Base-by-base conservation (phyloP, 2,329 filamentous ascomycete species). In the Didymellaceae sp. region DNA sequence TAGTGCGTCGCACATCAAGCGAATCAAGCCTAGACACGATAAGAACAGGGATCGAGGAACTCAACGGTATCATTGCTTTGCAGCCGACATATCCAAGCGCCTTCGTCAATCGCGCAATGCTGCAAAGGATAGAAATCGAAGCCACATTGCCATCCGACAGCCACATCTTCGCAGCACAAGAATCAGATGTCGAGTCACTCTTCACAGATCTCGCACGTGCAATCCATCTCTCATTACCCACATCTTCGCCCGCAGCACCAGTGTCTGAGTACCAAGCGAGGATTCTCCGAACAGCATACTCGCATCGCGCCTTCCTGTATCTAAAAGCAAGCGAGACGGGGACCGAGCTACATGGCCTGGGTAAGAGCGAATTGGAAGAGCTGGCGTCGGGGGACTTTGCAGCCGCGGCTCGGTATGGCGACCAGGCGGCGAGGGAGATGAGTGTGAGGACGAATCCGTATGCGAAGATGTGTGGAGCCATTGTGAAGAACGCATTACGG, bases 41-140 rank as follows among this genome's bases (percentile, higher is more conserved):
- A 26, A 49, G 62, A 5, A 37, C 50, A 10, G 65, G 61, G 14
- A 57, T 68, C 3, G 18, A 21, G 8, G 71, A 75, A 5, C 75
- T 92, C 5, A 78, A 80, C 22, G 66, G 71, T 2, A 76, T 91
- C 24, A 82, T 91, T 31, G 63, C 75, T 2, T 72, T 81, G 18
- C 68, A 84, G 44, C 86, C 88, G 3, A 72, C 75, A 24, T 92
- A 92, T 70, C 87, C 88, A 17, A 89, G 86, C 56, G 87, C 85
- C 5, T 82, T 84, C 50, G 88, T 91, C 68, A 92, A 93, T 71
- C 81, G 88, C 40, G 89, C 86, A 2, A 89, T 92, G 69, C 80
- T 86, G 7, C 62, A 82, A 22, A 76, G 87, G 17, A 77, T 86
- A 38, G 72, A 85, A 6, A 34, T 47, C n/a, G 50, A 53, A 33